Base-by-base conservation (phyloP, 2,329 filamentous ascomycete species). In the Aureobasidium uvarum region DNA sequence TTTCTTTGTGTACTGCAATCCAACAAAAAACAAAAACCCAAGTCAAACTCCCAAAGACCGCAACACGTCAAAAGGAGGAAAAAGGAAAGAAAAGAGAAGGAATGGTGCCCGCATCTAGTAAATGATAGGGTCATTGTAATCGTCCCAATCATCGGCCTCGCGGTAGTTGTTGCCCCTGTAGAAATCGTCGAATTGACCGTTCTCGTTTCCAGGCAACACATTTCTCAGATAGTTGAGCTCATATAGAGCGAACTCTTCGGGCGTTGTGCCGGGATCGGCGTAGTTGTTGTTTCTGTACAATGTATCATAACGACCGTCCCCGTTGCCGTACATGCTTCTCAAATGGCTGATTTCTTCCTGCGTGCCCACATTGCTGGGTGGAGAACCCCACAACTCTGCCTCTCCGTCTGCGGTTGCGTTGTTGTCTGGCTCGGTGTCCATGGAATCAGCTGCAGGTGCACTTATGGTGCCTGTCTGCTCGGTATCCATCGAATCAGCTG, bases 271-370 rank as follows among this genome's bases (percentile, higher is more conserved):
- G 33, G 33, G 33, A 13, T 36, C 33, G 10, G 33, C 33, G 23
- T 56, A 56, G n/a, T 56, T 23, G 63, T 58, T 28, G 59, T 46
- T 3, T 36, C 55, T 33, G 41, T 46, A 59, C 8, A 46, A 13
- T 36, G 31, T 14, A 36, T 59, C 55, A 10, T 36, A 33, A 6
- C 3, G 11, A 20, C 55, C 55, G 23, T 23, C n/a, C 6, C 16
- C 55, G n/a, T 59, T 59, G 18, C 18, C 25, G 18, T 20, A 28
- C 25, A 36, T 36, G 16, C 3, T 46, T 25, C 33, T 33, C 33
- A 45, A n/a, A 8, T 28, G 25, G 8, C 14, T 23, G 14, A 41
- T 6, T 3, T 56, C 54, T 23, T 43, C 6, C 5, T 4, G 6
- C 8, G 54, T 43, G 31, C 23, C 23, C 11, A n/a, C 23, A 10